Evolutionary conservation across 2,329 filamentous ascomycete genomes (phyloP).

Genomic region (Talaromyces verruculosus): DNA sequence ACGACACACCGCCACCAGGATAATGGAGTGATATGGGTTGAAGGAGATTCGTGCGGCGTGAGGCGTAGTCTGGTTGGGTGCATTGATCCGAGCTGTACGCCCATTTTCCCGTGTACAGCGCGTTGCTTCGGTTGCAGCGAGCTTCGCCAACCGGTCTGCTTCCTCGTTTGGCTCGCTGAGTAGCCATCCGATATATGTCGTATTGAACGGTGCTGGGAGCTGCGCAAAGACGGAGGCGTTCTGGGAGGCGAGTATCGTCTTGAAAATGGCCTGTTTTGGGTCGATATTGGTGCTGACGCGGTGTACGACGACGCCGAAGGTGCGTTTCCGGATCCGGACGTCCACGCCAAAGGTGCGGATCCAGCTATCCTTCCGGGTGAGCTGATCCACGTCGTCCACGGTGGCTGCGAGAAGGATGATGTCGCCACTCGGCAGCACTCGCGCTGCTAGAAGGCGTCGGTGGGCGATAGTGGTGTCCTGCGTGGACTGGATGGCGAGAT

Average conservation of each 20-base stretch:
- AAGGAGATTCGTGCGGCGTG: neutral
- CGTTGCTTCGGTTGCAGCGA: neutral
- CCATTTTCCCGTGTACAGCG: constrained; percentile 15
- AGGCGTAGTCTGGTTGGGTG: neutral
- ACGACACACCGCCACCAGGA: neutral
- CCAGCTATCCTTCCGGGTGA: neutral
- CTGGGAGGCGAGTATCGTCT: neutral
- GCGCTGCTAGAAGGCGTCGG: neutral
- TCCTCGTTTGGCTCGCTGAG: neutral
- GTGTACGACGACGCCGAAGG: neutral
- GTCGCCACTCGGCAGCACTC: neutral
- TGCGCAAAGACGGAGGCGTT: neutral
- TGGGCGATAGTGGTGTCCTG: neutral
- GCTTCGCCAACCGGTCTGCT: neutral
- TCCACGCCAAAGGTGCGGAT: neutral
- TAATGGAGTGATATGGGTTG: neutral
- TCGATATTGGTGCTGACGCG: neutral
- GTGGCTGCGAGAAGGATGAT: neutral
- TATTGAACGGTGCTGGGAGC: neutral
- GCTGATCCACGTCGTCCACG: neutral
- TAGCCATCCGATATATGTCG: neutral
- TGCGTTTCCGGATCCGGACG: neutral
- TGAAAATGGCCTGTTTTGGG: neutral
- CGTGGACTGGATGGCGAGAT: neutral
- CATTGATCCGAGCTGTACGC: neutral